Base-by-base conservation (phyloP, 768 basidiomycete species). In the Termitomyces eurrhizus region DNA sequence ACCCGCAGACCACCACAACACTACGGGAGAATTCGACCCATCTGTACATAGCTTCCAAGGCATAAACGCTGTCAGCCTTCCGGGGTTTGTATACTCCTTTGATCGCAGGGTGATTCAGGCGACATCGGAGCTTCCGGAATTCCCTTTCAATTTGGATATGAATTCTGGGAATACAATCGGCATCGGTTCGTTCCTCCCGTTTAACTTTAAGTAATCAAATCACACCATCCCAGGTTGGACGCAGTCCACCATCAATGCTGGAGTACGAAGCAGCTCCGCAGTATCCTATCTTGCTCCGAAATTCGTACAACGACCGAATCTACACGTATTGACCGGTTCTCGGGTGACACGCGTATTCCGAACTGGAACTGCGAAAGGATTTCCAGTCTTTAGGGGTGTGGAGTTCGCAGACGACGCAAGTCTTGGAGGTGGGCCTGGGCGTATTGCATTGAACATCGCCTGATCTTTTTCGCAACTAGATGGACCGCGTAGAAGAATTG, bases 1-100 rank as follows among this genome's bases (percentile, higher is more conserved):
- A n/a, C 73, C 75, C 3, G 68, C 66, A 1, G 73, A 74, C 60
- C 52, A 67, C 44, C 74, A 72, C 57, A 67, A 72, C 51, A 71
- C 68, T 50, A 57, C 50, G 11, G 55, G 55, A 37, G 46, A 61
- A 52, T 61, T 52, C 13, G 55, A 61, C 44, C 60, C 60, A 5
- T 26, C 49, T 24, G 55, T 61, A 29, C 60, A 61, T 29, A 67
- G 73, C 24, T 70, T 68, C 46, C 48, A 64, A 13, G 75, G 75
- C 9, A 65, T 67, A 16, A 71, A 56, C 54, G 63, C 65, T n/a
- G 70, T 75, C 54, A 61, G 69, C 48, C 67, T 74, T 26, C 69
- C 73, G 18, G 71, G 71, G 0, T 69, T 66, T 46, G 42, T 65
- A 18, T 62, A 60, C 2, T 32, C 67, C 16, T 69, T 73, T 41